Evolutionary conservation across 805 yeast genomes (phyloP).

Genomic region (Candida manassasensis): DNA sequence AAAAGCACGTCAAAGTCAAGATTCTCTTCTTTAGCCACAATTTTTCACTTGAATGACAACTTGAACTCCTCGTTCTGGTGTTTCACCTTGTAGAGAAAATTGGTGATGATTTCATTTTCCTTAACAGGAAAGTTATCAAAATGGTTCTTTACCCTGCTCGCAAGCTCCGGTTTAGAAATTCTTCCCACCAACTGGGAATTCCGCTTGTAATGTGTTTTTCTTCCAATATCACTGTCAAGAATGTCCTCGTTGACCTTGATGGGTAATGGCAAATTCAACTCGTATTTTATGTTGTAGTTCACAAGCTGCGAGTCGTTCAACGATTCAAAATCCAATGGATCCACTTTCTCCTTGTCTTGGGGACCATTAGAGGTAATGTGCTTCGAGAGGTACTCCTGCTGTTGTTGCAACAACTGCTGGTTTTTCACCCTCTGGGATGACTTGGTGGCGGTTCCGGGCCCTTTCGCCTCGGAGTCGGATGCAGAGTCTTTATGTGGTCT

Average conservation of each 20-base stretch:
- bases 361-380: slow-evolving; percentile 77
- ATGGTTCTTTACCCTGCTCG: slow-evolving; percentile 61
- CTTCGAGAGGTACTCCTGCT: slow-evolving; percentile 60
- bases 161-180: slow-evolving; percentile 56
- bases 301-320: slow-evolving; percentile 63
- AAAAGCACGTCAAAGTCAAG: no score
- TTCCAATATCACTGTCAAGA: slow-evolving; percentile 68
- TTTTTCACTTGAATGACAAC: slow-evolving; percentile 32
- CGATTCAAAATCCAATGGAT: slow-evolving; percentile 66
- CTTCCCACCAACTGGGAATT: slow-evolving; percentile 37
- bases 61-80: slow-evolving; percentile 53
- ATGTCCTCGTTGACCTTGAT: slow-evolving; percentile 66
- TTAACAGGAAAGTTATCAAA: slow-evolving; percentile 54
- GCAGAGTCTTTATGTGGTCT: slow-evolving; percentile 28
- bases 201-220: slow-evolving; percentile 44
- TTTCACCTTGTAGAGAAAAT: slow-evolving; percentile 79
- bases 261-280: slow-evolving; percentile 54
- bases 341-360: slow-evolving; percentile 42
- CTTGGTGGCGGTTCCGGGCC: slow-evolving; percentile 5
- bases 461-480: slow-evolving; percentile 25
- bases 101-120: slow-evolving; percentile 84
- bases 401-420: slow-evolving; percentile 62
- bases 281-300: slow-evolving; percentile 60
- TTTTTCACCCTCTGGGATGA: slow-evolving; percentile 41
- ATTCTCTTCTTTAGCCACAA: no score